Conservation (phyloP, 805 yeast species). For the Metschnikowia lunata region DNA sequence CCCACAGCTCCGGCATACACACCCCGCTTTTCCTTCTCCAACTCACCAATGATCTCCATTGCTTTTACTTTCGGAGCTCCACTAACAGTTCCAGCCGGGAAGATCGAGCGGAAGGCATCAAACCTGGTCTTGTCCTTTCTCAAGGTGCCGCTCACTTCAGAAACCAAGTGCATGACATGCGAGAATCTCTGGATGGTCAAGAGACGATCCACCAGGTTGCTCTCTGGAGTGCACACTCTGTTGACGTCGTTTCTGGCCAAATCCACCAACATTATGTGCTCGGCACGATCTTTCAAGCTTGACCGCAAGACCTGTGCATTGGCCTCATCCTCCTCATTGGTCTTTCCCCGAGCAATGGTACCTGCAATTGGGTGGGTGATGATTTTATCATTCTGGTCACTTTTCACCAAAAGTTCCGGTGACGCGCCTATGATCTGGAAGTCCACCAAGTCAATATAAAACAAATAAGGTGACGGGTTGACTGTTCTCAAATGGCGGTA, state of each 20-base stretch:
- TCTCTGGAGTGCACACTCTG: slow-evolving; percentile 82
- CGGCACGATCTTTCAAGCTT: slow-evolving; percentile 90
- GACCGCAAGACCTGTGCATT: slow-evolving; percentile 70
- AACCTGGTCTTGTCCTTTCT: slow-evolving; percentile 82
- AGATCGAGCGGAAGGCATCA: slow-evolving; percentile 95
- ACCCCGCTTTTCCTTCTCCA: slow-evolving; percentile 90
- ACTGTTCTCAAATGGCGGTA: slow-evolving; percentile 93
- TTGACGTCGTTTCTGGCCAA: slow-evolving; percentile 95
- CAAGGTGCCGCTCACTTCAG: slow-evolving; percentile 89
- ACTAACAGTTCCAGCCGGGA: slow-evolving; percentile 98
- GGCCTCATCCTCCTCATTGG: slow-evolving; percentile 85
- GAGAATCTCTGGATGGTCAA: slow-evolving; percentile 89
- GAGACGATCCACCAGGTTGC: slow-evolving; percentile 83
- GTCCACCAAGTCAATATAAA: slow-evolving; percentile 85
- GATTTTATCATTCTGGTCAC: slow-evolving; percentile 66
- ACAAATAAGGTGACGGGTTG: slow-evolving; percentile 95
- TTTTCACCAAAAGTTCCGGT: slow-evolving; percentile 87
- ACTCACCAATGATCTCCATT: slow-evolving; percentile 87
- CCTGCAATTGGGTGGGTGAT: slow-evolving; percentile 99
- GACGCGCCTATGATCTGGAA: slow-evolving; percentile 97
- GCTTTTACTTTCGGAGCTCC: slow-evolving; percentile 98
- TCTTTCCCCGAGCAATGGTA: slow-evolving; percentile 84
- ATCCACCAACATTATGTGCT: slow-evolving; percentile 98
- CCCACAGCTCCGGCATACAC: slow-evolving; percentile 99
- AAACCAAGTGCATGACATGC: slow-evolving; percentile 94